Percentiles rank a stretch among this genome's conserved stretches.
These are phyloP conservation scores for Phytophthora boehmeriae DNA, from an alignment of 352 stramenopile genomes.

Conservation along the genomic window DNA sequence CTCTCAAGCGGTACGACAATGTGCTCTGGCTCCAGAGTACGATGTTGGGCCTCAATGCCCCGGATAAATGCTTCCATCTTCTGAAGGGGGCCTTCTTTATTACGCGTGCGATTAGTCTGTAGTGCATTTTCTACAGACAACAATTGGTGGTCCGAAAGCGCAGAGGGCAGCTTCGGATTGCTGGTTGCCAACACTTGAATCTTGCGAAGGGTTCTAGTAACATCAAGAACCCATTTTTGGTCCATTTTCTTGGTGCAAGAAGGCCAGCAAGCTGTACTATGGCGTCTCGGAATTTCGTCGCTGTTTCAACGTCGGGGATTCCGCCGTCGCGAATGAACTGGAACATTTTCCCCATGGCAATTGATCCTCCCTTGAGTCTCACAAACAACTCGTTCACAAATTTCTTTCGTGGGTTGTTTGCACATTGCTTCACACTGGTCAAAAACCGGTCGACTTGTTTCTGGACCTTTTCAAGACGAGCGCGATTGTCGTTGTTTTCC, in stretches of 20 bases:
- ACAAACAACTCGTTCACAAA: neutral
- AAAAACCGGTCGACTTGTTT: too few species aligned
- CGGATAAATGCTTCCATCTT: conserved; percentile 8
- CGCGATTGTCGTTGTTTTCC: neutral
- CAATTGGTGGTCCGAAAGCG: conserved; percentile 9
- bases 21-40: neutral
- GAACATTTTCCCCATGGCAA: neutral
- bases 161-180: neutral
- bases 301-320: neutral
- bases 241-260: neutral
- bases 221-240: conserved; percentile 1
- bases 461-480: neutral
- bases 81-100: neutral
- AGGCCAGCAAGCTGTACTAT: conserved; percentile 7
- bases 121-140: neutral
- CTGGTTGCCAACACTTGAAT: neutral
- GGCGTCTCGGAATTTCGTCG: conserved; percentile 6
- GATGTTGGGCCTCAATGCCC: neutral
- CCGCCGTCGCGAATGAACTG: conserved; percentile 8
- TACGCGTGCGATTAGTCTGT: neutral
- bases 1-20: conserved; percentile 6
- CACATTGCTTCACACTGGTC: neutral
- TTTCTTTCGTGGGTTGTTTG: neutral
- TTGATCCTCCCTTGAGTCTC: neutral
- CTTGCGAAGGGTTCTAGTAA: neutral